Evolutionary conservation across 1,139 yeast genomes (phyloP).

Genomic region (Debaryomyces fabryi): DNA sequence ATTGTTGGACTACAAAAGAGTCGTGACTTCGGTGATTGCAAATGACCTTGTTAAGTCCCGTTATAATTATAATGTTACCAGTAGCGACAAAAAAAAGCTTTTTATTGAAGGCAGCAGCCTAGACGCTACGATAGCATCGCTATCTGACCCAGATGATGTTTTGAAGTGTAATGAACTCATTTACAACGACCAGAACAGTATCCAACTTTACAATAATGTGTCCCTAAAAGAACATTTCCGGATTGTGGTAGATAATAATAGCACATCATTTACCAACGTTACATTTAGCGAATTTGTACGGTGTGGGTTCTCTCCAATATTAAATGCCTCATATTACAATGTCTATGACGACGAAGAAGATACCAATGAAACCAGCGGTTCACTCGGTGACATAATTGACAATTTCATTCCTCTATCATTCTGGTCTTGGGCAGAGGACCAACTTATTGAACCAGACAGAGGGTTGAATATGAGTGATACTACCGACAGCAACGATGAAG

Average conservation of each 20-base stretch:
- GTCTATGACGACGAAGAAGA: slow-evolving; percentile 20
- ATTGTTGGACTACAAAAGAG: slow-evolving; percentile 43
- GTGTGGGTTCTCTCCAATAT: slow-evolving; percentile 65
- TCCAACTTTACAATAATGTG: slow-evolving; percentile 17
- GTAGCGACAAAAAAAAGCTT: slow-evolving; percentile 23
- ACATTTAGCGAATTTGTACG: slow-evolving; percentile 39
- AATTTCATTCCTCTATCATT: slow-evolving; percentile 35
- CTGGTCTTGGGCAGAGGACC: slow-evolving; percentile 74
- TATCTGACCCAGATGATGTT: slow-evolving; percentile 11
- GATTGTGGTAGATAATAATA: slow-evolving; percentile 36
- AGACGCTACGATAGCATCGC: slow-evolving; percentile 14
- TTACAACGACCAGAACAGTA: slow-evolving; percentile 11
- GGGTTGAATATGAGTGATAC: slow-evolving; percentile 3
- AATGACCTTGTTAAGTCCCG: slow-evolving; percentile 25
- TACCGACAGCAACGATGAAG: background rate
- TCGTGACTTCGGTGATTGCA: slow-evolving; percentile 37
- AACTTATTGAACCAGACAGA: slow-evolving; percentile 39
- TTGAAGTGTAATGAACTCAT: slow-evolving; percentile 12
- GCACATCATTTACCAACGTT: slow-evolving; percentile 31
- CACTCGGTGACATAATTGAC: slow-evolving; percentile 18
- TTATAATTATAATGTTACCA: slow-evolving; percentile 23
- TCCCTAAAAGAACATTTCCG: slow-evolving; percentile 38
- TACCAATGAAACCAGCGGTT: slow-evolving; percentile 10
- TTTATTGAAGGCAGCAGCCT: slow-evolving; percentile 23
- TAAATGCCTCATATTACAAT: slow-evolving; percentile 39